A percentile compares a stretch with the other conserved stretches of the same genome.
Conservation (phyloP, 1,284 basidiomycete genomes). For the Pascua sp. region DNA sequence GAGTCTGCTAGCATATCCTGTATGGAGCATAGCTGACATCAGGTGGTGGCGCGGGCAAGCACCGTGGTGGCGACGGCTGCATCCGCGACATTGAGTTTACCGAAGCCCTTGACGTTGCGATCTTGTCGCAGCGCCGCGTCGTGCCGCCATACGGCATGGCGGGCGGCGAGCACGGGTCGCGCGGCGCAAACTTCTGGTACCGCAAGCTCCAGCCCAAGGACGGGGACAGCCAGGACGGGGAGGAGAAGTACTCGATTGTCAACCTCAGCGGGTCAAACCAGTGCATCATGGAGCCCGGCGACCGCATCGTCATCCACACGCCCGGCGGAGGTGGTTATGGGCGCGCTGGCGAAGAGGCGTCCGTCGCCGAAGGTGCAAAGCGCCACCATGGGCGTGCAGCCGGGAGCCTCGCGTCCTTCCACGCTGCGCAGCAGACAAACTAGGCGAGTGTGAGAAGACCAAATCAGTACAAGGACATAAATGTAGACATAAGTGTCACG, state of each 20-base stretch:
- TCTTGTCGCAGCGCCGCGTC: slow-evolving; percentile 69
- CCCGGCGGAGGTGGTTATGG: slow-evolving; percentile 82
- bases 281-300: slow-evolving; percentile 79
- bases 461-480: too few relatives aligned
- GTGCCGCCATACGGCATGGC: slow-evolving; percentile 85
- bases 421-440: slow-evolving; percentile 14
- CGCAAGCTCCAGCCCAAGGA: neutral
- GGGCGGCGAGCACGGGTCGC: slow-evolving; percentile 71
- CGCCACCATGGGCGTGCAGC: neutral
- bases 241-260: slow-evolving; percentile 57
- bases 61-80: slow-evolving; percentile 82
- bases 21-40: too few relatives aligned
- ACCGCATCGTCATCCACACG: slow-evolving; percentile 75
- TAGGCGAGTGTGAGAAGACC: slow-evolving; percentile 1
- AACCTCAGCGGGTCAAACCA: slow-evolving; percentile 90
- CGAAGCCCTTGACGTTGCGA: slow-evolving; percentile 81
- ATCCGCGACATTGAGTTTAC: slow-evolving; percentile 81
- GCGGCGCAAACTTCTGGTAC: slow-evolving; percentile 82
- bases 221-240: neutral
- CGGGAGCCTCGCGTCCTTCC: slow-evolving; percentile 18
- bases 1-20: too few relatives aligned
- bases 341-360: slow-evolving; percentile 12
- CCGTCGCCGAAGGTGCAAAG: neutral
- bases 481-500: too few relatives aligned
- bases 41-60: slow-evolving; percentile 68